These are phyloP conservation scores for Monosporozyma solicola DNA, from an alignment of 805 yeast species.

Conservation along the genomic window DNA sequence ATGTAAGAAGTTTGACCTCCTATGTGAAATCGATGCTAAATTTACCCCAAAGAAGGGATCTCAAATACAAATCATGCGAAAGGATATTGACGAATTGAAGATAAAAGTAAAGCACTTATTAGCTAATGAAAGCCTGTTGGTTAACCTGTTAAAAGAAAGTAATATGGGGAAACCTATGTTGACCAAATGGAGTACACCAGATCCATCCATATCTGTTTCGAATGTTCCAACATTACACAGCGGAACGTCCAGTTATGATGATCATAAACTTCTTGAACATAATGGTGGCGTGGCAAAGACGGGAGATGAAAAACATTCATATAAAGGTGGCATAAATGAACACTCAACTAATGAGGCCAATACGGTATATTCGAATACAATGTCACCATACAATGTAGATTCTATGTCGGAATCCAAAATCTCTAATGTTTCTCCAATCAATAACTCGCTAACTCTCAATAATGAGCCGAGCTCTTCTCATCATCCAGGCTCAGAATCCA, in stretches of 20 bases:
- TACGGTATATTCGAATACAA: background rate
- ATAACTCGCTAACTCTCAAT: slow-evolving; percentile 18
- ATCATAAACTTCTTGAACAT: background rate
- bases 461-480: background rate
- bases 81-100: slow-evolving; percentile 75
- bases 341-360: slow-evolving; percentile 37
- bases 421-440: slow-evolving; percentile 2
- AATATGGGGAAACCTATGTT: slow-evolving; percentile 3
- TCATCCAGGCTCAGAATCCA: background rate
- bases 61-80: slow-evolving; percentile 73
- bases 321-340: slow-evolving; percentile 34
- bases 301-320: background rate
- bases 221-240: background rate
- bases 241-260: slow-evolving; percentile 28
- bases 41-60: slow-evolving; percentile 89
- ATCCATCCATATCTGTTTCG: background rate
- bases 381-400: slow-evolving; percentile 1
- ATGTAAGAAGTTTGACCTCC: slow-evolving; percentile 69
- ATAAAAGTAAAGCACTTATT: slow-evolving; percentile 59
- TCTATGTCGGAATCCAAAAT: background rate
- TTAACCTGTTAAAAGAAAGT: slow-evolving; percentile 2
- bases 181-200: background rate
- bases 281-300: background rate
- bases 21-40: slow-evolving; percentile 84
- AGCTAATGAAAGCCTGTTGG: slow-evolving; percentile 46